These are phyloP conservation scores for Populus pruinosa DNA, from an alignment of 345 rosid species.

Conservation along the genomic window DNA sequence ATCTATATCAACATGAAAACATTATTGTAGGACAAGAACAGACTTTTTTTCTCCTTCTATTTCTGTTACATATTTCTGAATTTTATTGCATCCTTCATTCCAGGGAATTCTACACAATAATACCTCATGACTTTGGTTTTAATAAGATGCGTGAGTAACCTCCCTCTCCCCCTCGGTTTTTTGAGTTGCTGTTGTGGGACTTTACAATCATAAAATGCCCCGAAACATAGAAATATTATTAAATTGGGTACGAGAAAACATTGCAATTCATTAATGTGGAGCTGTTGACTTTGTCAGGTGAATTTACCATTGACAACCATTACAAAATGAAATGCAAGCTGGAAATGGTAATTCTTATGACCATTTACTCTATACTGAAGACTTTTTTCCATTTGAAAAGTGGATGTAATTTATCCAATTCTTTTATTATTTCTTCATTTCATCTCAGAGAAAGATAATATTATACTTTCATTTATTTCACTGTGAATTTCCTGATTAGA, in stretches of 20 bases:
- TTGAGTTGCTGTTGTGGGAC: too few relatives aligned
- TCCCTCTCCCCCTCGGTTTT: not conserved
- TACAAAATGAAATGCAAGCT: constrained; percentile 75
- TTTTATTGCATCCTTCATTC: constrained; percentile 16
- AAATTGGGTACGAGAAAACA: too few relatives aligned
- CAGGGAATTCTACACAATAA: constrained; percentile 87
- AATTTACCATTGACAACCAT: constrained; percentile 80
- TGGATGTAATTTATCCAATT: too few relatives aligned
- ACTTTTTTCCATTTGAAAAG: too few relatives aligned
- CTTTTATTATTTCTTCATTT: too few relatives aligned
- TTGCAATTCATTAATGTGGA: constrained; percentile 5
- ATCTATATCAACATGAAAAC: not conserved
- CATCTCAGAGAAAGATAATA: too few relatives aligned
- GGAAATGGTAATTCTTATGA: constrained; percentile 60
- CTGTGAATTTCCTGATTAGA: too few relatives aligned
- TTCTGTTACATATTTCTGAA: not conserved
- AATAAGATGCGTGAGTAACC: constrained; percentile 68
- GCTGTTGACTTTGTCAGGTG: constrained; percentile 51
- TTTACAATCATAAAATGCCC: too few relatives aligned
- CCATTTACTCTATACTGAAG: too few relatives aligned
- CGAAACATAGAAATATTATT: not conserved
- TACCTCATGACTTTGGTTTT: constrained; percentile 95
- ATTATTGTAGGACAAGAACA: too few relatives aligned
- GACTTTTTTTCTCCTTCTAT: not conserved
- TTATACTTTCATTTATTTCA: too few relatives aligned